Conservation (phyloP, 2,329 filamentous ascomycete species). For the Aspergillus glaucus region DNA sequence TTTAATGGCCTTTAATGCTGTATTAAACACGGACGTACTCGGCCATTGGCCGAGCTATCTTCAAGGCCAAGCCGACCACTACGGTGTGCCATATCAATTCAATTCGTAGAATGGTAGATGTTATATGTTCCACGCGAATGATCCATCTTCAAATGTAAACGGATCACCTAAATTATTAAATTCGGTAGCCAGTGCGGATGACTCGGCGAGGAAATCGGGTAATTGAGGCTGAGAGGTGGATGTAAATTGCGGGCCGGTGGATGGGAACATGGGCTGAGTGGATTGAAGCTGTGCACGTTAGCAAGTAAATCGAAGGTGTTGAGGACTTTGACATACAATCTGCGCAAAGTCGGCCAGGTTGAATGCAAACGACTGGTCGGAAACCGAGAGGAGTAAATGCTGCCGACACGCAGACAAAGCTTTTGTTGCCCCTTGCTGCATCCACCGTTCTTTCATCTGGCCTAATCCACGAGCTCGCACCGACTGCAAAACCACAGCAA, state of each 20-base stretch:
- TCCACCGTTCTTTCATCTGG: constrained; percentile 17
- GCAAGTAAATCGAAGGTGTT: background rate
- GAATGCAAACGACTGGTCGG: background rate
- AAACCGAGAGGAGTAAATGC: constrained; percentile 8
- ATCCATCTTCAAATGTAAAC: constrained; percentile 14
- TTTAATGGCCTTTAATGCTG: too few relatives aligned
- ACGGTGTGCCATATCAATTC: too few relatives aligned
- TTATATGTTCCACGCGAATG: constrained; percentile 13
- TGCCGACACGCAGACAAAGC: constrained; percentile 14
- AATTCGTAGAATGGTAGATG: too few relatives aligned
- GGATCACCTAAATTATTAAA: constrained; percentile 14
- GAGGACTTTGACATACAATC: background rate
- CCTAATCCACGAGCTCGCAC: constrained; percentile 21
- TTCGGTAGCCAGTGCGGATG: constrained; percentile 9
- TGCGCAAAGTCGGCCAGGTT: constrained; percentile 3
- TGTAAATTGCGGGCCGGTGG: background rate
- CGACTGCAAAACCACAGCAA: constrained; percentile 24
- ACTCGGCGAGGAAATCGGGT: constrained; percentile 8
- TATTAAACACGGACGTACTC: too few relatives aligned
- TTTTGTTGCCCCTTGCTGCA: constrained; percentile 22
- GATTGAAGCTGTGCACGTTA: constrained; percentile 5
- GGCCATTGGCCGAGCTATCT: too few relatives aligned
- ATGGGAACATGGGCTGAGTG: constrained; percentile 2
- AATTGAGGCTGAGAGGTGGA: constrained; percentile 2
- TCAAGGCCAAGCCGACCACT: too few relatives aligned